Evolutionary conservation across 257 asterid species (phyloP), one percentile per base, ranked within the genome.

Genomic region (Hygrophila difformis): DNA sequence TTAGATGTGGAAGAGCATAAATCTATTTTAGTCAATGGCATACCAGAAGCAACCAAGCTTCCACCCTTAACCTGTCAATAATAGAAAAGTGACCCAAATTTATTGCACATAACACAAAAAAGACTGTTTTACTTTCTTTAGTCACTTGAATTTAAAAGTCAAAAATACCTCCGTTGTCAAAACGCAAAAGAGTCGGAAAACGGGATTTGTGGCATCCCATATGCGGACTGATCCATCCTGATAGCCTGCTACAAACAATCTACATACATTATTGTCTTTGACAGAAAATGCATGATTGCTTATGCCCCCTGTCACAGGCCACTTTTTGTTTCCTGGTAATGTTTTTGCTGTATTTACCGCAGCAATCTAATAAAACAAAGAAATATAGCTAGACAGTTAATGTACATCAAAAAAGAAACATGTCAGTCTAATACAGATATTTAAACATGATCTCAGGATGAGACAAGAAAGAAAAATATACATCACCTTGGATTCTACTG

Each of bases 151-250:
- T 33, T 64, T 47, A 38, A 40, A 41, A 55, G 53, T 33, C 56
- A 61, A 60, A 57, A n/a, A n/a, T n/a, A 86, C 96, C 96, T 47
- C 11, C 12, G 12, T n/a, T 2, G 8, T 24, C 14, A 47, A 14
- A 21, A 47, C 38, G 26, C 70, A 78, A 40, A 84, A 65, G 65
- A 65, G 75, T 20, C 73, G 62, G 36, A 84, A 65, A 53, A 84
- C 89, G 39, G 94, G 93, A 73, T 65, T 54, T 43, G 94, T 88
- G 62, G 81, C 88, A 76, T 84, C 89, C 97, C 95, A 88, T 56
- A 88, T 65, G 59, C 74, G 78, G 55, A 81, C 74, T 53, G 95
- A 88, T 65, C 94, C 97, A 69, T 88, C 88, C 56, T 70, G 78
- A 70, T 81, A 88, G 44, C 97, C 97, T 24, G 79, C 82, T 47